These are phyloP conservation scores for Flaveria brownii DNA, from an alignment of 129 eudicot species.

Conservation along the genomic window DNA sequence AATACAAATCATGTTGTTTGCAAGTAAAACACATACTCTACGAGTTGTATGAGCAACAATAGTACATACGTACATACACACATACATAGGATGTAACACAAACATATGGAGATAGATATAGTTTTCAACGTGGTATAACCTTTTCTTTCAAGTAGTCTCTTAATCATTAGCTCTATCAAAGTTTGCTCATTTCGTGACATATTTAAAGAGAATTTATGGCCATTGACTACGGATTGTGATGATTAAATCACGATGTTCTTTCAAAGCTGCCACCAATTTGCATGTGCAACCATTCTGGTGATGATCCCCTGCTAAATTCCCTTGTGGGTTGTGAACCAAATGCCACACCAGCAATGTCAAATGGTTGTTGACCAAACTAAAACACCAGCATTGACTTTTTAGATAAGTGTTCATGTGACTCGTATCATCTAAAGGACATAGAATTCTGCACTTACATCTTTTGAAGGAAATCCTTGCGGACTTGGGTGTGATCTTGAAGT, in stretches of 20 bases:
- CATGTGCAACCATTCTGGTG: constrained; percentile 99
- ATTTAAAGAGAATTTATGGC: constrained; percentile 18
- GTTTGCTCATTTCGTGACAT: constrained; percentile 19
- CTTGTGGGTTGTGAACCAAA: constrained; percentile 80
- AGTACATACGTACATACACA: constrained; percentile 8
- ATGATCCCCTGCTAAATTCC: constrained; percentile 75
- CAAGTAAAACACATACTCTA: constrained; percentile 33
- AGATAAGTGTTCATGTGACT: background rate
- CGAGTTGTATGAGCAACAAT: constrained; percentile 35
- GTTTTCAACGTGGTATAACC: constrained; percentile 7
- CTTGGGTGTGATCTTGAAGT: constrained; percentile 64
- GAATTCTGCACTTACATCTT: constrained; percentile 68
- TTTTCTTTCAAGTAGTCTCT: constrained; percentile 3
- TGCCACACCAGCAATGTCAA: constrained; percentile 57
- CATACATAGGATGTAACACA: constrained; percentile 32
- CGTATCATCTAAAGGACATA: background rate
- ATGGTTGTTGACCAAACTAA: constrained; percentile 85
- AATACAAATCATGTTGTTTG: constrained; percentile 35
- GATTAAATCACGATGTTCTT: constrained; percentile 48
- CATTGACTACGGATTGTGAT: background rate
- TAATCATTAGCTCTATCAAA: constrained; percentile 23
- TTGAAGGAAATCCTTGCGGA: constrained; percentile 76
- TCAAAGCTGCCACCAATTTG: constrained; percentile 90
- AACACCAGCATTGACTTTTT: constrained; percentile 24
- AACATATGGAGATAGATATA: constrained; percentile 34